phyloP scores from a whole-genome alignment of 768 basidiomycete genomes.

The Udeniomyces megalosporus region DNA sequence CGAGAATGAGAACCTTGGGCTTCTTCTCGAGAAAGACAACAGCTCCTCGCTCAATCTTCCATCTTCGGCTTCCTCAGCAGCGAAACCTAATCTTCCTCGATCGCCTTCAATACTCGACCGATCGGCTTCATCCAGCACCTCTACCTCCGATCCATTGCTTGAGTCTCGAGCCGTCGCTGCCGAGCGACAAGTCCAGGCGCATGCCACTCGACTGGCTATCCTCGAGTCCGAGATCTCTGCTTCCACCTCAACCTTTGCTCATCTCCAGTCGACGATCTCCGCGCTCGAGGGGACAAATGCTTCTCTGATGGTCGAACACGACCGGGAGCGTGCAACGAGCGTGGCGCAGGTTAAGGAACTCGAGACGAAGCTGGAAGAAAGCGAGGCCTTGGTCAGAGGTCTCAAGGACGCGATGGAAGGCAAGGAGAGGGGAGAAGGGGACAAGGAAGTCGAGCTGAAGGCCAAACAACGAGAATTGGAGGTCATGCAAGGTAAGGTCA shows the following conservation, averaged over 20 bases:
- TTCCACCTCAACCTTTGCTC: background rate
- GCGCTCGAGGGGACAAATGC: slow-evolving; percentile 34
- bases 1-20: slow-evolving; percentile 52
- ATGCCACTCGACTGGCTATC: slow-evolving; percentile 6
- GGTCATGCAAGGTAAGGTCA: background rate
- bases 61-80: background rate
- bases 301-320: slow-evolving; percentile 17
- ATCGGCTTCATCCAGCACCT: background rate
- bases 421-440: background rate
- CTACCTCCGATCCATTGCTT: background rate
- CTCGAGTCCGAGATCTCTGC: slow-evolving; percentile 12
- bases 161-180: slow-evolving; percentile 7
- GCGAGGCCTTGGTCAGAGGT: slow-evolving; percentile 32
- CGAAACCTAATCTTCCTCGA: background rate
- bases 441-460: background rate
- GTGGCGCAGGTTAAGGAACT: slow-evolving; percentile 33
- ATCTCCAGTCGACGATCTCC: slow-evolving; percentile 26
- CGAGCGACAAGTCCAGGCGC: slow-evolving; percentile 13
- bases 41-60: no score
- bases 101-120: background rate
- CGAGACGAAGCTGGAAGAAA: slow-evolving; percentile 21
- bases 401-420: slow-evolving; percentile 23
- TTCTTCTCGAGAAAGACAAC: slow-evolving; percentile 23
- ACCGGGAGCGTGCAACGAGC: slow-evolving; percentile 34
- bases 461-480: slow-evolving; percentile 13